phyloP scores from a whole-genome alignment of 2,329 filamentous ascomycete genomes.

The Aspergillus amoenus region DNA sequence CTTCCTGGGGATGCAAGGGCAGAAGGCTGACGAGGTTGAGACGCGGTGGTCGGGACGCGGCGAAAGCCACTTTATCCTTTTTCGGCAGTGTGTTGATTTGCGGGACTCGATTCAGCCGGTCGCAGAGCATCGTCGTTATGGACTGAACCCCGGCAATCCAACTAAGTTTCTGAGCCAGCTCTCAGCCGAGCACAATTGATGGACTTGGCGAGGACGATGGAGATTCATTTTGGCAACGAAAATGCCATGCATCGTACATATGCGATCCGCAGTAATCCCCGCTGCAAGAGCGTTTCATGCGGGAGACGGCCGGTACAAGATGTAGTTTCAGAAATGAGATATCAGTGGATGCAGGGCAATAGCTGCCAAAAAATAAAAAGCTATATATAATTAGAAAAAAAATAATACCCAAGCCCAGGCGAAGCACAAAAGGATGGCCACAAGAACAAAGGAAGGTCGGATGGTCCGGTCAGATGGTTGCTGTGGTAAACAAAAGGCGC shows the following conservation, averaged over 20 bases:
- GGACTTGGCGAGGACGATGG: not conserved
- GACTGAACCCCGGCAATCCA: not conserved
- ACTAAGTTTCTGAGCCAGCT: not conserved
- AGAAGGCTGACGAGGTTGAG: conserved; percentile 10
- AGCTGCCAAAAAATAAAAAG: not conserved
- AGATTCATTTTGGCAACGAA: not conserved
- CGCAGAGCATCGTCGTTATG: conserved; percentile 3
- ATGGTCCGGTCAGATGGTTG: conserved; percentile 1
- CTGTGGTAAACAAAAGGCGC: conserved; percentile 8
- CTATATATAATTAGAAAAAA: not conserved
- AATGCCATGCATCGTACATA: not conserved
- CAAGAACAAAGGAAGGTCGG: not conserved
- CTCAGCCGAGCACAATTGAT: not conserved
- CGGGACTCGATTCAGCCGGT: not conserved
- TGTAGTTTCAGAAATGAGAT: not conserved
- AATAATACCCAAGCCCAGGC: not conserved
- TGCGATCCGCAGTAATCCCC: not conserved
- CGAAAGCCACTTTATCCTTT: conserved; percentile 40
- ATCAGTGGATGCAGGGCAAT: not conserved
- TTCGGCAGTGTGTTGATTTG: conserved; percentile 33
- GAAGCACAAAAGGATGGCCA: not conserved
- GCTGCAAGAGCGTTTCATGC: not conserved
- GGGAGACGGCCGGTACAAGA: not conserved
- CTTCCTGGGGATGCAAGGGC: conserved; percentile 21
- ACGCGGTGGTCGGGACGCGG: conserved; percentile 24